These are phyloP conservation scores for Pseudozyma hubeiensis DNA, from an alignment of 1,284 basidiomycete genomes.

Conservation along the genomic window DNA sequence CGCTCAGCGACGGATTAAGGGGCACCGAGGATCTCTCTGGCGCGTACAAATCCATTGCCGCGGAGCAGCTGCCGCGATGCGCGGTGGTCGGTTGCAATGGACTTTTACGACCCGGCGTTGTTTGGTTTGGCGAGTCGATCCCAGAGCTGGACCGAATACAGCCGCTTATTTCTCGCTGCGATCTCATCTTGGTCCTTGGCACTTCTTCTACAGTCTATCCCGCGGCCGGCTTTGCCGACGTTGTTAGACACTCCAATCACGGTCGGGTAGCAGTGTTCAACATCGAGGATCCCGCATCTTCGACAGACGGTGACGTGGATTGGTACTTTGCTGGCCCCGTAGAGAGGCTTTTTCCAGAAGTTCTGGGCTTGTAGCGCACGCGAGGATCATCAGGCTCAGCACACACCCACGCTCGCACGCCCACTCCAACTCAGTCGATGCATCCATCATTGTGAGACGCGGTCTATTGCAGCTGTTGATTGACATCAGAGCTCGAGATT, in stretches of 20 bases:
- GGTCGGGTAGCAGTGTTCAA: conserved; percentile 76
- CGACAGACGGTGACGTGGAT: conserved; percentile 8
- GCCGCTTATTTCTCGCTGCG: conserved; percentile 72
- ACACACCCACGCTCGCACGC: background rate
- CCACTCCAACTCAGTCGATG: background rate
- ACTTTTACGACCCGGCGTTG: conserved; percentile 75
- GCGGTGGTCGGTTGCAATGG: conserved; percentile 69
- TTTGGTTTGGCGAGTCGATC: conserved; percentile 75
- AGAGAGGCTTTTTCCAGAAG: conserved; percentile 26
- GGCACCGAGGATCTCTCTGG: conserved; percentile 72
- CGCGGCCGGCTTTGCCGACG: conserved; percentile 71
- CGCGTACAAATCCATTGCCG: conserved; percentile 68
- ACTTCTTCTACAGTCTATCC: conserved; percentile 75
- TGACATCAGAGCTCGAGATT: conserved; percentile 35
- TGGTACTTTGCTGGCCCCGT: conserved; percentile 45
- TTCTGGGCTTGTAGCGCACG: conserved; percentile 6
- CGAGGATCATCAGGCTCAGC: background rate
- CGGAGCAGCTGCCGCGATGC: conserved; percentile 73
- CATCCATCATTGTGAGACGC: no score
- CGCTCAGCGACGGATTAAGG: conserved; percentile 73
- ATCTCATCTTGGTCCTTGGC: conserved; percentile 76
- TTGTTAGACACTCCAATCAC: conserved; percentile 68
- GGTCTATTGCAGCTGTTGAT: no score
- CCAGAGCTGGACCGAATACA: conserved; percentile 69
- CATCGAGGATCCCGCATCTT: conserved; percentile 68